These are phyloP conservation scores for Teratosphaeria nubilosa DNA, from an alignment of 2,329 filamentous ascomycete genomes.

Conservation along the genomic window DNA sequence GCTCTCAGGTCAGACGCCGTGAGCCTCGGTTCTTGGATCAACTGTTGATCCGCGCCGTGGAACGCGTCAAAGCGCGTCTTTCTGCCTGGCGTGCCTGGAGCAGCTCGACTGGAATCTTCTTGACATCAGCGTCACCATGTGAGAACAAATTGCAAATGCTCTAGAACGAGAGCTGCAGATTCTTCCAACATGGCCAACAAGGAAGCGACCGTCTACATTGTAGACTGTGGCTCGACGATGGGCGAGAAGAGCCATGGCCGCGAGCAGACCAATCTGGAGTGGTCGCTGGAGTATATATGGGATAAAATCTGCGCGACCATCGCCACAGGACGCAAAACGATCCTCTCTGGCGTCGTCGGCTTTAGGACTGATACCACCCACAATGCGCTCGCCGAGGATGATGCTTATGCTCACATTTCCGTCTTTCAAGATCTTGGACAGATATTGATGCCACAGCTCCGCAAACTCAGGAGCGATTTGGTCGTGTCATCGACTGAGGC, in stretches of 20 bases:
- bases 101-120: neutral
- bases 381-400: slow-evolving; percentile 56
- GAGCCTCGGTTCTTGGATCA: neutral
- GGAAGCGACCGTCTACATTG: slow-evolving; percentile 82
- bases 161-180: neutral
- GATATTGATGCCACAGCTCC: slow-evolving; percentile 58
- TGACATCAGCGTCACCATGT: neutral
- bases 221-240: slow-evolving; percentile 86
- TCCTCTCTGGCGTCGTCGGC: slow-evolving; percentile 68
- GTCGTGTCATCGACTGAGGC: slow-evolving; percentile 55
- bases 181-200: slow-evolving; percentile 66
- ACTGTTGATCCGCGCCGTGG: neutral
- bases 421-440: slow-evolving; percentile 58
- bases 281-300: slow-evolving; percentile 86
- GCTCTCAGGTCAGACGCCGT: neutral
- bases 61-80: neutral
- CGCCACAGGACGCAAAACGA: slow-evolving; percentile 61
- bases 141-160: neutral
- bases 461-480: slow-evolving; percentile 52
- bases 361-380: slow-evolving; percentile 67
- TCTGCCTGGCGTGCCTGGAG: neutral
- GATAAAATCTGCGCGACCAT: slow-evolving; percentile 74
- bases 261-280: slow-evolving; percentile 72
- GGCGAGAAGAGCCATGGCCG: slow-evolving; percentile 60
- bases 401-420: slow-evolving; percentile 71